These are phyloP conservation scores for Juglanconis juglandina DNA, from an alignment of 2,329 filamentous ascomycete genomes.

Conservation along the genomic window DNA sequence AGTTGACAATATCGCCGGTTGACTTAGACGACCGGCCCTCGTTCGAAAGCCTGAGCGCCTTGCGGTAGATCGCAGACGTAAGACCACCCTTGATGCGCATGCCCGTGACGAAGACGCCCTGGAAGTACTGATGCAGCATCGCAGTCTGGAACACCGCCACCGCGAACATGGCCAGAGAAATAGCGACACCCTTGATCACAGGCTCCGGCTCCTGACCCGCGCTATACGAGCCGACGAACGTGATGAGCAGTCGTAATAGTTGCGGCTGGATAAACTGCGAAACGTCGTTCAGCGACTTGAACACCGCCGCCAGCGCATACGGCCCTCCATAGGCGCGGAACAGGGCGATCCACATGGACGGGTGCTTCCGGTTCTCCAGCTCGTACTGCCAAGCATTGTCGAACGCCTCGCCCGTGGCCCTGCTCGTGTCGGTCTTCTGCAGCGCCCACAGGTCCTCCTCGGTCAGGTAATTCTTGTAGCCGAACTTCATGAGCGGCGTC, in stretches of 20 bases:
- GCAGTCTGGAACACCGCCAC: constrained; percentile 83
- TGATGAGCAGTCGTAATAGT: constrained; percentile 77
- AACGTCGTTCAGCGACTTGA: constrained; percentile 85
- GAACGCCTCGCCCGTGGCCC: constrained; percentile 66
- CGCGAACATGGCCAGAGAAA: constrained; percentile 87
- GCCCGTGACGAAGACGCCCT: constrained; percentile 87
- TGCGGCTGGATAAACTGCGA: constrained; percentile 90
- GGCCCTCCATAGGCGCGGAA: constrained; percentile 81
- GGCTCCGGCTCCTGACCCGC: constrained; percentile 63
- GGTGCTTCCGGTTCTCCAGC: constrained; percentile 62
- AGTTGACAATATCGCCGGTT: constrained; percentile 97
- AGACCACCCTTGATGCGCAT: constrained; percentile 95
- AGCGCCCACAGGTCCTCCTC: constrained; percentile 96
- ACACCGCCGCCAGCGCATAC: constrained; percentile 75
- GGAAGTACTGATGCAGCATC: constrained; percentile 96
- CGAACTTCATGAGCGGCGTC: constrained; percentile 95
- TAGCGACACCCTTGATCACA: constrained; percentile 76
- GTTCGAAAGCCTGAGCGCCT: constrained; percentile 85
- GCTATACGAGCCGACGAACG: constrained; percentile 76
- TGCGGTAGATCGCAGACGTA: constrained; percentile 87
- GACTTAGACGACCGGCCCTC: constrained; percentile 86
- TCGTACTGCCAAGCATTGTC: constrained; percentile 74
- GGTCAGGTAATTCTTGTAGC: constrained; percentile 86
- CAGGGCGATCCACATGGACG: constrained; percentile 83
- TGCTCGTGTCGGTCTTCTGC: constrained; percentile 74